phyloP scores from a whole-genome alignment of 371 early-diverging fungal species.

The Smittium mucronatum region DNA sequence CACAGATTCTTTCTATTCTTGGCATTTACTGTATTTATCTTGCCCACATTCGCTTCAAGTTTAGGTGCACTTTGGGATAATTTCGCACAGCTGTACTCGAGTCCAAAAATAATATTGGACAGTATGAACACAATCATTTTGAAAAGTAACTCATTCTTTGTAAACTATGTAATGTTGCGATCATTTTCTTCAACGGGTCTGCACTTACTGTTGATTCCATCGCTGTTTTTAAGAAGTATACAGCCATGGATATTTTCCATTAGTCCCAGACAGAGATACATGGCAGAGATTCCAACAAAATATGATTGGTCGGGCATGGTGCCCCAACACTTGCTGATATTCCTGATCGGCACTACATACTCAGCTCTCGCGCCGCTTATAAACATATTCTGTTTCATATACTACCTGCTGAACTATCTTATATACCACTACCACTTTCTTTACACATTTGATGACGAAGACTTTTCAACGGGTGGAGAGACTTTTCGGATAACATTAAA shows the following conservation, averaged over 20 bases:
- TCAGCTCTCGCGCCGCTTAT: conserved; percentile 68
- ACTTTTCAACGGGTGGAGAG: conserved; percentile 49
- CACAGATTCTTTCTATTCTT: conserved; percentile 66
- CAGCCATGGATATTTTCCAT: conserved; percentile 44
- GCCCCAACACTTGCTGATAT: conserved; percentile 52
- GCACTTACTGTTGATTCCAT: conserved; percentile 50
- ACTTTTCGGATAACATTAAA: conserved; percentile 51
- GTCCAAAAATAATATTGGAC: conserved; percentile 12
- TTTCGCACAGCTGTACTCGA: background rate
- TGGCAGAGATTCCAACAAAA: conserved; percentile 30
- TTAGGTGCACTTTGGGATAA: background rate
- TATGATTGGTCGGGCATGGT: conserved; percentile 35
- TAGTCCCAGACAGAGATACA: conserved; percentile 56
- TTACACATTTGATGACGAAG: conserved; percentile 49
- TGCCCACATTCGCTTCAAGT: background rate
- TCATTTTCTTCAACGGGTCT: conserved; percentile 48
- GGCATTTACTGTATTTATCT: conserved; percentile 53
- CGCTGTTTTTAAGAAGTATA: conserved; percentile 47
- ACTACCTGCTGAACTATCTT: conserved; percentile 55
- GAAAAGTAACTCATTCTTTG: conserved; percentile 4
- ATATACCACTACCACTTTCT: conserved; percentile 71
- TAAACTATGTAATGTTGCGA: conserved; percentile 57
- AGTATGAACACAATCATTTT: background rate
- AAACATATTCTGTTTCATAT: conserved; percentile 56
- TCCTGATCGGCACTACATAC: conserved; percentile 57